These are phyloP conservation scores for Rhodotorula taiwanensis DNA, from an alignment of 768 basidiomycete genomes.

Conservation along the genomic window DNA sequence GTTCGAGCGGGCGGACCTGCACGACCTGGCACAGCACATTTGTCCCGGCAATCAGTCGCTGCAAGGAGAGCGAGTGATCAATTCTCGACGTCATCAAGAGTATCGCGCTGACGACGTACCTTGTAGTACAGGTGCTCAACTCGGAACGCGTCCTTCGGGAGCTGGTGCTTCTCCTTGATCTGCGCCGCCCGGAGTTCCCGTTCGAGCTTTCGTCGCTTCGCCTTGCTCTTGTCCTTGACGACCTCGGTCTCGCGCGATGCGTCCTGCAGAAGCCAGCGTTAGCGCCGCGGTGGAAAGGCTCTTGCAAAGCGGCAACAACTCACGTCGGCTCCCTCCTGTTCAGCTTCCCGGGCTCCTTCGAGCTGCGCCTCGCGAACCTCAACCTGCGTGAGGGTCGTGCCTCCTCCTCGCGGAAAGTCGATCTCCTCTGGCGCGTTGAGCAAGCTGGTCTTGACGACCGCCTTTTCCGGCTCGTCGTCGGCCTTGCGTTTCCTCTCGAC, in stretches of 20 bases:
- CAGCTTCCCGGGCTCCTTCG: slow-evolving; percentile 77
- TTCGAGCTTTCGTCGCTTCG: slow-evolving; percentile 44
- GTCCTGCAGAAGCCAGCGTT: slow-evolving; percentile 1
- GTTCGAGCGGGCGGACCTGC: slow-evolving; percentile 75
- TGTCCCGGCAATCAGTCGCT: slow-evolving; percentile 77
- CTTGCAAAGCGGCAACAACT: neutral
- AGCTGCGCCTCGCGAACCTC: slow-evolving; percentile 79
- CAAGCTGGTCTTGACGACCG: slow-evolving; percentile 8
- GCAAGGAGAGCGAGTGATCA: slow-evolving; percentile 30
- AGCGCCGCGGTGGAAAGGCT: too few species aligned
- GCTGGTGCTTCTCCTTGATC: slow-evolving; percentile 44
- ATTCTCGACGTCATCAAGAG: slow-evolving; percentile 9
- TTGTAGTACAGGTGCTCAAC: slow-evolving; percentile 93
- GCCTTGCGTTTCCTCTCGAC: slow-evolving; percentile 21
- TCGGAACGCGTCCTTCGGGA: slow-evolving; percentile 50
- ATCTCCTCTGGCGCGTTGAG: slow-evolving; percentile 37
- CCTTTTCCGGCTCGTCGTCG: slow-evolving; percentile 30
- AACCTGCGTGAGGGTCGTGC: slow-evolving; percentile 74
- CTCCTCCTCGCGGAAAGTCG: slow-evolving; percentile 85
- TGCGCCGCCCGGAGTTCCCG: slow-evolving; percentile 15
- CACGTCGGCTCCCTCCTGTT: slow-evolving; percentile 55
- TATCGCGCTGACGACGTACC: slow-evolving; percentile 46
- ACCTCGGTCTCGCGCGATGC: slow-evolving; percentile 28
- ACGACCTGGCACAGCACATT: slow-evolving; percentile 81
- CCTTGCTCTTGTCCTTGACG: slow-evolving; percentile 47